A percentile compares a stretch with the other conserved stretches of the same genome.
Conservation (phyloP, 768 basidiomycete species). For the Suillus fuscotomentosus region DNA sequence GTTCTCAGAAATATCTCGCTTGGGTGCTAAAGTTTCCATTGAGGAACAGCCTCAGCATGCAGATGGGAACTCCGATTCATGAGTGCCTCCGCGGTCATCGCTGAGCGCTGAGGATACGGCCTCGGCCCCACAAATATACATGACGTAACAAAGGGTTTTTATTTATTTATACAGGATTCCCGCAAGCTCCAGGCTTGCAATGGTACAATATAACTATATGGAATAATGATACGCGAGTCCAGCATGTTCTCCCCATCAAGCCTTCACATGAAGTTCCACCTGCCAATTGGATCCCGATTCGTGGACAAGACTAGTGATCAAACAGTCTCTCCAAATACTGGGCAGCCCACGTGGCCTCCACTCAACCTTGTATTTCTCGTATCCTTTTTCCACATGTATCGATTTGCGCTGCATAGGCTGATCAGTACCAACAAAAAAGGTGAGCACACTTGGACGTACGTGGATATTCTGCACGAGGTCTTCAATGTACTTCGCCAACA, state of each 20-base stretch:
- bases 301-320: constrained; percentile 40
- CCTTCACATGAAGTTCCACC: constrained; percentile 36
- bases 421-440: constrained; percentile 1
- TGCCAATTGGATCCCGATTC: constrained; percentile 43
- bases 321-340: constrained; percentile 30
- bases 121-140: background rate
- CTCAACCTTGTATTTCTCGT: constrained; percentile 38
- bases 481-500: constrained; percentile 30
- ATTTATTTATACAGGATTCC: background rate
- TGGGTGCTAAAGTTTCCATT: constrained; percentile 64
- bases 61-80: background rate
- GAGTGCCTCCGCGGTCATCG: background rate
- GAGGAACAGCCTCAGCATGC: constrained; percentile 31
- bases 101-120: background rate
- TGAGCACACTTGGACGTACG: constrained; percentile 21
- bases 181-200: constrained; percentile 15
- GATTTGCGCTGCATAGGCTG: constrained; percentile 20
- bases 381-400: constrained; percentile 32
- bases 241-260: constrained; percentile 4
- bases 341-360: constrained; percentile 13
- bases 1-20: constrained; percentile 84
- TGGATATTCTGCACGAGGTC: constrained; percentile 30
- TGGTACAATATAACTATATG: constrained; percentile 10
- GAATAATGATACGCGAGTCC: constrained; percentile 1
- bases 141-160: background rate